Percentiles rank a stretch among this genome's conserved stretches.
phyloP scores from a whole-genome alignment of 805 yeast genomes.

The Saccharomycopsis amapae region DNA sequence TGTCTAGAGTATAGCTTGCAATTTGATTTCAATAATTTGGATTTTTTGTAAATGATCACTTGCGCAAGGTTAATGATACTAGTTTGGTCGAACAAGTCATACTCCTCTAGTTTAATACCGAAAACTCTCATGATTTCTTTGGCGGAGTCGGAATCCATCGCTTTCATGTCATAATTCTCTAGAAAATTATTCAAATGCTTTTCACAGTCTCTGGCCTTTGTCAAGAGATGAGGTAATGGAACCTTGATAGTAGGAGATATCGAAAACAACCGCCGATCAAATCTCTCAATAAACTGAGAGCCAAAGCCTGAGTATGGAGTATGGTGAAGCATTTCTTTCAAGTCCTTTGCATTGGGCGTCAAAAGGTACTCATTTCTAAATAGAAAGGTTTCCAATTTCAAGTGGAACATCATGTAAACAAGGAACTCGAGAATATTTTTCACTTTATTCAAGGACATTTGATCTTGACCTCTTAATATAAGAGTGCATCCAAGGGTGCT shows the following conservation, averaged over 20 bases:
- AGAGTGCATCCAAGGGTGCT: slow-evolving; percentile 74
- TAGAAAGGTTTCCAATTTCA: slow-evolving; percentile 70
- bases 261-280: slow-evolving; percentile 54
- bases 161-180: background rate
- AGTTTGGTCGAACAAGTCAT: slow-evolving; percentile 1
- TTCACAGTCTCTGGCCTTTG: slow-evolving; percentile 38
- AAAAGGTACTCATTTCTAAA: slow-evolving; percentile 31
- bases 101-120: slow-evolving; percentile 4
- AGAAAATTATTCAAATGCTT: background rate
- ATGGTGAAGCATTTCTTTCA: background rate
- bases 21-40: slow-evolving; percentile 27
- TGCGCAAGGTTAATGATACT: background rate
- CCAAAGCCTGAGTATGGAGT: slow-evolving; percentile 28
- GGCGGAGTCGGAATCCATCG: slow-evolving; percentile 3
- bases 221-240: slow-evolving; percentile 57
- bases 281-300: slow-evolving; percentile 32
- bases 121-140: slow-evolving; percentile 1
- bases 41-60: slow-evolving; percentile 16
- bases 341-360: slow-evolving; percentile 14
- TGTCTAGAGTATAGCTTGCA: slow-evolving; percentile 38
- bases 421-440: slow-evolving; percentile 78
- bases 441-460: slow-evolving; percentile 51
- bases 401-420: slow-evolving; percentile 67
- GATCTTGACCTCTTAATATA: slow-evolving; percentile 71
- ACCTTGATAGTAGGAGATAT: slow-evolving; percentile 81